Percentiles rank a stretch among this genome's conserved stretches.
phyloP scores from a whole-genome alignment of 75 land plant genomes.

The Isoetes taiwanensis region DNA sequence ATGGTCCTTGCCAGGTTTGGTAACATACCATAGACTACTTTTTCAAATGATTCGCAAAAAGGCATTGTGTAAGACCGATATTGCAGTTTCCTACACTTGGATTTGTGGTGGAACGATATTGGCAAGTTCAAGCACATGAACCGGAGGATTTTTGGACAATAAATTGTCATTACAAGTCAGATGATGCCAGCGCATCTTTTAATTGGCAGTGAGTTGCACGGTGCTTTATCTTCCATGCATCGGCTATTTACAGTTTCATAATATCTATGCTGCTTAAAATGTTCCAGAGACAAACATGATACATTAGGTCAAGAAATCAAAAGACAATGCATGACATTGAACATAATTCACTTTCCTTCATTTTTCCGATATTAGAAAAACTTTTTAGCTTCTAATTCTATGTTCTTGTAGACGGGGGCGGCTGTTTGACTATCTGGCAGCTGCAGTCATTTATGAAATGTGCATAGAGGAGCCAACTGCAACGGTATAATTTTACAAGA shows the following conservation, averaged over 20 bases:
- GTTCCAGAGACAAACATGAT: too few relatives aligned
- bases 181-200: constrained; percentile 60
- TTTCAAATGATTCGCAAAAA: too few relatives aligned
- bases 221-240: too few relatives aligned
- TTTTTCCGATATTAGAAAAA: too few relatives aligned
- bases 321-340: too few relatives aligned
- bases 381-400: constrained; percentile 1
- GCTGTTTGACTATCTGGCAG: constrained; percentile 76
- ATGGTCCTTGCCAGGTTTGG: constrained; percentile 90
- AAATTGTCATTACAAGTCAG: constrained; percentile 61
- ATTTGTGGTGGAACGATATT: constrained; percentile 78
- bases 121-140: constrained; percentile 88
- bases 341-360: too few relatives aligned
- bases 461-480: constrained; percentile 81
- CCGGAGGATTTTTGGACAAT: constrained; percentile 93
- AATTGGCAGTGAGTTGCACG: constrained; percentile 48
- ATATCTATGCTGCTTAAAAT: too few relatives aligned
- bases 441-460: constrained; percentile 78
- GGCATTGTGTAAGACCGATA: background rate
- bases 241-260: too few relatives aligned
- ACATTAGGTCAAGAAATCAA: too few relatives aligned
- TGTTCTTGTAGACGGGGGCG: constrained; percentile 61
- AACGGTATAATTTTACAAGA: constrained; percentile 30
- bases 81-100: constrained; percentile 90
- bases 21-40: background rate